These are phyloP conservation scores for Metschnikowia baotianmanensis DNA, from an alignment of 805 yeast species.

Conservation along the genomic window DNA sequence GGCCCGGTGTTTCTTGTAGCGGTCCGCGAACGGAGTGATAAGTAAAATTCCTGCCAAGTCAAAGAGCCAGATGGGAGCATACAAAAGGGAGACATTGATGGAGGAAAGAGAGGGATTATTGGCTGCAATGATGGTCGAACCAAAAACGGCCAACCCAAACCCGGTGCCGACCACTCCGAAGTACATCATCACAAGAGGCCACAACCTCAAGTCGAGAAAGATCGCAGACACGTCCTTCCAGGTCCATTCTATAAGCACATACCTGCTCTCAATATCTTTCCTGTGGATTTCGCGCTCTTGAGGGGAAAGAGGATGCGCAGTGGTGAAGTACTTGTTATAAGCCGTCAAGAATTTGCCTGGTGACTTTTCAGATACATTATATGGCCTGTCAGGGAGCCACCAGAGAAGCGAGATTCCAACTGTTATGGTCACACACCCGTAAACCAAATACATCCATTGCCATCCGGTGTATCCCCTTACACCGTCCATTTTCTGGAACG, in stretches of 20 bases:
- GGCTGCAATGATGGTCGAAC: constrained; percentile 68
- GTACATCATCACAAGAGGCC: constrained; percentile 85
- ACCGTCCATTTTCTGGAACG: constrained; percentile 81
- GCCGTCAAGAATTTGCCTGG: constrained; percentile 17
- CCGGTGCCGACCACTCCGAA: constrained; percentile 95
- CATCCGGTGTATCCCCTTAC: constrained; percentile 70
- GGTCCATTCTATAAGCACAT: constrained; percentile 51
- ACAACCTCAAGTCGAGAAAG: constrained; percentile 60
- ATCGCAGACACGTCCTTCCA: constrained; percentile 55
- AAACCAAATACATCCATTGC: constrained; percentile 82
- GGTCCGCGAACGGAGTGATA: constrained; percentile 80
- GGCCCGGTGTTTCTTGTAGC: constrained; percentile 56
- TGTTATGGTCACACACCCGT: constrained; percentile 65
- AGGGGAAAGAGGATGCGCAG: constrained; percentile 49
- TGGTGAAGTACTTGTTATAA: constrained; percentile 28
- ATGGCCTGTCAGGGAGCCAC: constrained; percentile 87
- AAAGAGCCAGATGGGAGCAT: constrained; percentile 90
- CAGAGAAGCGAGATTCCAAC: constrained; percentile 65
- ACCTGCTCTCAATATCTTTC: constrained; percentile 56
- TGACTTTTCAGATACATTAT: constrained; percentile 13
- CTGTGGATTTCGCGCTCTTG: constrained; percentile 57
- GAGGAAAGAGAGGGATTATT: constrained; percentile 63
- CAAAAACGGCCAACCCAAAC: constrained; percentile 79
- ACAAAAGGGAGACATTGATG: constrained; percentile 68
- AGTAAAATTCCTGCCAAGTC: constrained; percentile 73